Evolutionary conservation across 1,284 basidiomycete genomes (phyloP), one percentile per base, ranked within the genome.

Genomic region (Xanthoconium separans): DNA sequence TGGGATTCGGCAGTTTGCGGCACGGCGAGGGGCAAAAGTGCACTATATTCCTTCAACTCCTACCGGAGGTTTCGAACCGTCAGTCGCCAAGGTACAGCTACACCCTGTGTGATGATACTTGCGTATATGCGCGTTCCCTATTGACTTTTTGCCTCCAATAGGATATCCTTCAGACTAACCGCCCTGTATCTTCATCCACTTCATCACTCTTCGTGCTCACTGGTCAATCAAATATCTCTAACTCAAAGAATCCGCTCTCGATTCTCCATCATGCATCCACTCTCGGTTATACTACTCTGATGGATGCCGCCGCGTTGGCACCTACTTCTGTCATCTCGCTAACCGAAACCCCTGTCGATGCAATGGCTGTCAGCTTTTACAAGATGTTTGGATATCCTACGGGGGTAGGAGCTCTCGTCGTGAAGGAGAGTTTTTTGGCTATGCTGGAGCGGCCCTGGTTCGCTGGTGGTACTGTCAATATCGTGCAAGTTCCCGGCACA

Each of bases 341-440:
- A 18, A 70, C 77, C 3, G 80, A 85, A 51, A 78, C 76, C 24
- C 80, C 83, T 7, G 84, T 89, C 13, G 89, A 92, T 68, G 90
- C 89, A 3, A 85, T 93, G 79, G 89, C 84, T 0, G 69, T 93
- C 50, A 90, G 87, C 40, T 91, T 93, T 62, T 94, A 94, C 75
- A 94, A 94, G 63, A 91, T 93, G 85, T 91, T 92, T 57, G 91
- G 91, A 30, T 93, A 85, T 62, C 91, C 91, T 9, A 94, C 91
- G 0, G 91, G 91, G 2, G 81, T 93, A 42, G 91, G 91, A 31
- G 89, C 89, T 18, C 76, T 94, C 2, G 70, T 94, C 18, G 84
- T 88, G 42, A 89, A 85, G 67, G 83, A 85, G 61, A 76, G 78
- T 6, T 87, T 90, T 62, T 70, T 90, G 44, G 68, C 69, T 3